Conservation (phyloP, 306 rosid species). For the Cucurbita moschata region DNA sequence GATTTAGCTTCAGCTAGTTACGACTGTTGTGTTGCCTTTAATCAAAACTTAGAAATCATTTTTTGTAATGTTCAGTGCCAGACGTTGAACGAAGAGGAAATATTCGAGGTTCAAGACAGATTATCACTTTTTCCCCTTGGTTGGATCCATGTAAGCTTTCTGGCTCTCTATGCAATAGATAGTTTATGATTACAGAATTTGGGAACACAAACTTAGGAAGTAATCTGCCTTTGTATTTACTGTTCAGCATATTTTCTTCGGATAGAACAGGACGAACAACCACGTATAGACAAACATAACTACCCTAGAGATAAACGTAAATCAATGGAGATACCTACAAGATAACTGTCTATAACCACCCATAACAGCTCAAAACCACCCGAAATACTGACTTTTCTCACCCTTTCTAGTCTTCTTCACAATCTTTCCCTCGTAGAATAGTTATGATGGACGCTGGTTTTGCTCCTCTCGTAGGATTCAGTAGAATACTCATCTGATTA, state of each 20-base stretch:
- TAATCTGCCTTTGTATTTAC: not conserved
- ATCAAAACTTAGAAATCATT: not conserved
- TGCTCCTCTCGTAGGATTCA: not conserved
- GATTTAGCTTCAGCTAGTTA: not conserved
- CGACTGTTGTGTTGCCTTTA: constrained; percentile 10
- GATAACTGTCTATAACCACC: not conserved
- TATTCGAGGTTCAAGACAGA: constrained; percentile 95
- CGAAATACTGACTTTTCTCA: not conserved
- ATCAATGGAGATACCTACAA: not conserved
- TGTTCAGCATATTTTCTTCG: not conserved
- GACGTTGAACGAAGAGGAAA: constrained; percentile 95
- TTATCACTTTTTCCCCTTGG: constrained; percentile 89
- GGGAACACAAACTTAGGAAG: not conserved
- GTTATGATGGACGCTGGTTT: no score
- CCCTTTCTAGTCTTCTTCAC: not conserved
- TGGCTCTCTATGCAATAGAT: not conserved
- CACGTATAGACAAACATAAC: not conserved
- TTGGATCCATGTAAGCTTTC: constrained; percentile 93
- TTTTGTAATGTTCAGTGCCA: constrained; percentile 51
- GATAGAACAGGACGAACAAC: not conserved
- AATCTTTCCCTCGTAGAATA: not conserved
- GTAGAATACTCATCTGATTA: not conserved
- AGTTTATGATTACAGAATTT: not conserved
- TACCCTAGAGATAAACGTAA: not conserved
- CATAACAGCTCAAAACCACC: not conserved